A percentile compares a stretch with the other conserved stretches of the same genome.
Conservation (phyloP, 2,329 filamentous ascomycete genomes). For the Coleophoma eucalyptorum region DNA sequence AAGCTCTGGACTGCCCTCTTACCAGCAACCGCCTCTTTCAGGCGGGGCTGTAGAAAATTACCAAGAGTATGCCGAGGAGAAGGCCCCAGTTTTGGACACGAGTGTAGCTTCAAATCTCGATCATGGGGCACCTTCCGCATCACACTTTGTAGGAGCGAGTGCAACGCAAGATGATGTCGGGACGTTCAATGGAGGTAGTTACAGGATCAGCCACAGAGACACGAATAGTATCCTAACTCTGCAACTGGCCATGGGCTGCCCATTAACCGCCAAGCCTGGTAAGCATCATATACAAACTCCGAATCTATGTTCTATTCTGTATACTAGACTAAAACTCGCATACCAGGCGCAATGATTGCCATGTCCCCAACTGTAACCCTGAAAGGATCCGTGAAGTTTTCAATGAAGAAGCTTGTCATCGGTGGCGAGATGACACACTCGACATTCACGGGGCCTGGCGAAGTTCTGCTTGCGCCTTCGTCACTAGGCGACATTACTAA, state of each 20-base stretch:
- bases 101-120: conserved; percentile 26
- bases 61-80: conserved; percentile 20
- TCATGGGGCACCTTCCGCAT: conserved; percentile 33
- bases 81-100: conserved; percentile 23
- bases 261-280: conserved; percentile 76
- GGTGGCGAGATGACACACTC: conserved; percentile 77
- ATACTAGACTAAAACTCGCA: conserved; percentile 64
- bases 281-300: neutral
- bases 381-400: conserved; percentile 79
- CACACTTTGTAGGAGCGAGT: conserved; percentile 60
- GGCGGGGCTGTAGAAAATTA: conserved; percentile 14
- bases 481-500: conserved; percentile 83
- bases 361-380: conserved; percentile 89
- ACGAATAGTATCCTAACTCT: conserved; percentile 86
- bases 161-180: conserved; percentile 78
- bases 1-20: conserved; percentile 2
- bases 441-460: conserved; percentile 83
- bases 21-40: conserved; percentile 15
- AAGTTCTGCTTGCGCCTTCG: conserved; percentile 78
- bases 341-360: conserved; percentile 78
- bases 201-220: conserved; percentile 88
- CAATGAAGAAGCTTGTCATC: conserved; percentile 83
- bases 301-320: no score
- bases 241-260: conserved; percentile 86
- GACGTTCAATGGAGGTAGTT: conserved; percentile 96